A percentile compares a stretch with the other conserved stretches of the same genome.
These are phyloP conservation scores for Penicillium coprophilum DNA, from an alignment of 495 filamentous ascomycete genomes.

Conservation along the genomic window DNA sequence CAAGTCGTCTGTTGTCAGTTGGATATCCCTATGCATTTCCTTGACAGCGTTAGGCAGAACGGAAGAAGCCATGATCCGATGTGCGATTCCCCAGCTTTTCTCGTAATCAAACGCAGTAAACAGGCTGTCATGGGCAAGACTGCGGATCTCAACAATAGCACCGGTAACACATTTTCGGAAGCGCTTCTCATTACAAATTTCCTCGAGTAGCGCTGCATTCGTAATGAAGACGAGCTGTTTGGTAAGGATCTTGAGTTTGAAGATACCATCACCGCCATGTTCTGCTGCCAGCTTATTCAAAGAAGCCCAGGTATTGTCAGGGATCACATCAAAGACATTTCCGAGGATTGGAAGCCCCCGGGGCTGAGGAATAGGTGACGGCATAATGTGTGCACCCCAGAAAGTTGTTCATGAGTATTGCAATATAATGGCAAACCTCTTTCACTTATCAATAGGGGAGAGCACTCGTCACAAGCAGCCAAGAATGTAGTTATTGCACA, in stretches of 20 bases:
- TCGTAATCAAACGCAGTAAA: conserved; percentile 68
- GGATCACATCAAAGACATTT: conserved; percentile 64
- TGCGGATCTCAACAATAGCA: conserved; percentile 59
- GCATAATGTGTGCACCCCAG: conserved; percentile 22
- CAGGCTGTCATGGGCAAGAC: conserved; percentile 65
- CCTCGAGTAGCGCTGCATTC: conserved; percentile 59
- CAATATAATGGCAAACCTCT: neutral
- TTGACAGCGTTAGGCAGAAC: conserved; percentile 38
- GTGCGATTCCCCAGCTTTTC: conserved; percentile 69
- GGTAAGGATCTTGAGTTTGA: conserved; percentile 59
- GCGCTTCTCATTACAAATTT: conserved; percentile 69
- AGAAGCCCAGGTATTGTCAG: conserved; percentile 60
- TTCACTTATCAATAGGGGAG: neutral
- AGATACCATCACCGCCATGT: conserved; percentile 60
- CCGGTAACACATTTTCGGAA: conserved; percentile 64
- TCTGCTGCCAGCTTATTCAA: conserved; percentile 62
- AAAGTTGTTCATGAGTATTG: neutral
- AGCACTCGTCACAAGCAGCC: conserved; percentile 21
- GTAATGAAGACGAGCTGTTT: conserved; percentile 53
- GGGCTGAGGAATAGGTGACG: conserved; percentile 59
- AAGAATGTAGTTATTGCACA: neutral
- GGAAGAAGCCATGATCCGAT: conserved; percentile 59
- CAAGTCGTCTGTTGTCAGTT: conserved; percentile 64
- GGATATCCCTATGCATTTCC: conserved; percentile 54
- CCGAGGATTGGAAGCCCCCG: conserved; percentile 67